A percentile compares a stretch with the other conserved stretches of the same genome.
These are phyloP conservation scores for Carex arenaria DNA, from an alignment of 202 grass and related monocot species.

Conservation along the genomic window DNA sequence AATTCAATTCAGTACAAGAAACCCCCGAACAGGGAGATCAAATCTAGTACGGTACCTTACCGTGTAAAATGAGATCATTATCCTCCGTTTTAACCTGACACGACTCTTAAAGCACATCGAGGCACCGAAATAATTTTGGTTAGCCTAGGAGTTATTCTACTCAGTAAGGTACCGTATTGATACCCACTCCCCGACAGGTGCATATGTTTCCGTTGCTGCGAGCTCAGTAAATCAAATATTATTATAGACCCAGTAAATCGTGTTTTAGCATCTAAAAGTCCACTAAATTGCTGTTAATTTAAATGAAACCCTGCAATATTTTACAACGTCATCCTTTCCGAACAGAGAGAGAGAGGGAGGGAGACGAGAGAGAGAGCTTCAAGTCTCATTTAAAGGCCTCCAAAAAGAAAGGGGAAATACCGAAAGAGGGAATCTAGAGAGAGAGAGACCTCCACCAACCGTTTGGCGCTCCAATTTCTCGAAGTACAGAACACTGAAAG, in stretches of 20 bases:
- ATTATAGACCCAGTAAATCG: conserved; percentile 23
- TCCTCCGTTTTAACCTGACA: too few species aligned
- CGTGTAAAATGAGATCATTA: too few species aligned
- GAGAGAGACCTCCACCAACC: conserved; percentile 21
- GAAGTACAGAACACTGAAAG: background rate
- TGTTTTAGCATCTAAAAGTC: background rate
- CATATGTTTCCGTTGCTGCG: conserved; percentile 21
- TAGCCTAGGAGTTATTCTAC: too few species aligned
- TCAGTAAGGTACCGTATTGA: too few species aligned
- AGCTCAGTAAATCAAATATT: conserved; percentile 6
- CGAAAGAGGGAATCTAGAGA: conserved; percentile 2
- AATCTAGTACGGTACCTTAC: too few species aligned
- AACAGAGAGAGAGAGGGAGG: background rate
- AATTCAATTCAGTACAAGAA: conserved; percentile 11
- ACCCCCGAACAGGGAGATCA: too few species aligned
- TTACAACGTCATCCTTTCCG: conserved; percentile 8
- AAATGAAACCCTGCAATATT: background rate
- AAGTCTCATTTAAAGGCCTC: background rate
- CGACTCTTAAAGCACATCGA: too few species aligned
- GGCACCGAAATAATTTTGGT: too few species aligned
- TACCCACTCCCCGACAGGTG: background rate
- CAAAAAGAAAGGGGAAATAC: conserved; percentile 1
- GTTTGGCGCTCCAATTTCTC: background rate
- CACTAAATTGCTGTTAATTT: background rate
- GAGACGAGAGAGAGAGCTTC: background rate